Evolutionary conservation across 331 rosid species (phyloP).

Genomic region (Cydonia oblonga): DNA sequence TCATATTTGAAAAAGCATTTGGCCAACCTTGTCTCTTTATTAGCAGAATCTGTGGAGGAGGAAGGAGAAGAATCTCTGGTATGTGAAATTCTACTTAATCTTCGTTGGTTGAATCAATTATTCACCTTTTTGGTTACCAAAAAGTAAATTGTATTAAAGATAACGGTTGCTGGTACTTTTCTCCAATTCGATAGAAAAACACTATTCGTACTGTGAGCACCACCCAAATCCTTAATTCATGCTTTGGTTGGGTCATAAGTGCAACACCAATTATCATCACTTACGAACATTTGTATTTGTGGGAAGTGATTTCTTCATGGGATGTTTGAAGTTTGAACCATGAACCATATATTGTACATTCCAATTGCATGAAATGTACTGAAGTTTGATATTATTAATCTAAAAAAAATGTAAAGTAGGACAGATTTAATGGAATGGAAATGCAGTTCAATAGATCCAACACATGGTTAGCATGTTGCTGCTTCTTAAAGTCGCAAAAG

Average conservation of each 20-base stretch:
- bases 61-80: slow-evolving; percentile 92
- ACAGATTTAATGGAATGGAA: not conserved
- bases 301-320: not conserved
- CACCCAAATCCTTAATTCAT: not conserved
- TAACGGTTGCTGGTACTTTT: not conserved
- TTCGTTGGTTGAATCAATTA: not conserved
- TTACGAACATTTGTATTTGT: not conserved
- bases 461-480: not conserved
- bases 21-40: slow-evolving; percentile 75
- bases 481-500: not conserved
- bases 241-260: not conserved
- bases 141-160: not conserved
- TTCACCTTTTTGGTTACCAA: not conserved
- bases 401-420: not conserved
- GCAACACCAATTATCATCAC: not conserved
- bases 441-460: not conserved
- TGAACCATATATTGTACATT: not conserved
- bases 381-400: not conserved
- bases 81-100: slow-evolving; percentile 32
- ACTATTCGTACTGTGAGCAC: not conserved
- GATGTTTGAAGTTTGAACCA: not conserved
- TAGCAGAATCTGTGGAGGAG: slow-evolving; percentile 84
- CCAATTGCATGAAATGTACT: not conserved
- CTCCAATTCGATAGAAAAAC: not conserved
- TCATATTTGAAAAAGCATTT: slow-evolving; percentile 92